Base-by-base conservation (phyloP, 768 basidiomycete genomes). In the Filobasidium wieringae region DNA sequence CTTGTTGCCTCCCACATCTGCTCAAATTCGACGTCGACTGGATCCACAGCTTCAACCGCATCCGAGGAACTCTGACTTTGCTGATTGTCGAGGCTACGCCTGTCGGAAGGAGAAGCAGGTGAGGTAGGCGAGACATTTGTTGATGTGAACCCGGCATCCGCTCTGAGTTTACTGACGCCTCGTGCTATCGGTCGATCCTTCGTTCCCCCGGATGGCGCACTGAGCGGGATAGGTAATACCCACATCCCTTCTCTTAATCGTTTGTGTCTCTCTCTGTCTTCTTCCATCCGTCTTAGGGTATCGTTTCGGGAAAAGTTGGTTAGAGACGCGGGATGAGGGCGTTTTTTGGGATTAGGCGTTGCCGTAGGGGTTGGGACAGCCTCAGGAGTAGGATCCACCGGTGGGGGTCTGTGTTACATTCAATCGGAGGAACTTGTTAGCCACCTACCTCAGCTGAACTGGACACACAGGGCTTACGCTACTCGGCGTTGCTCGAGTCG, bases 201-300 rank as follows among this genome's bases (percentile, higher is more conserved):
- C 15, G 53, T 33, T 7, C 51, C 51, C 36, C 31, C 31, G 32
- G 22, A 30, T 26, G n/a, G 7, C 8, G 43, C 22, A 47, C 49
- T 43, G n/a, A 26, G 22, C 15, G 75, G 74, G 36, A 76, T 71
- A 15, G 76, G 77, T 3, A 78, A 65, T 24, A 78, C 74, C 90
- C 90, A 93, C 41, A 89, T 82, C 34, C 87, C 81, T 71, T 93
- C 90, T 45, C 89, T 82, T 2, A 93, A 78, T 12, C 90, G 83
- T 75, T 93, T 93, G 67, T 92, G 90, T 36, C 91, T 81, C 66
- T 92, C 90, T 1, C 89, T 79, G 71, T 92, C 90, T 65, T 92
- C 89, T 71, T 93, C 88, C 63, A 93, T 89, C 12, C 88, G 84
- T 58, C 85, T 83, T 68, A 88, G 80, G 29, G 88, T 80, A 52